Evolutionary conservation across 2,329 filamentous ascomycete species (phyloP).

Genomic region (Aspergillus jensenii): DNA sequence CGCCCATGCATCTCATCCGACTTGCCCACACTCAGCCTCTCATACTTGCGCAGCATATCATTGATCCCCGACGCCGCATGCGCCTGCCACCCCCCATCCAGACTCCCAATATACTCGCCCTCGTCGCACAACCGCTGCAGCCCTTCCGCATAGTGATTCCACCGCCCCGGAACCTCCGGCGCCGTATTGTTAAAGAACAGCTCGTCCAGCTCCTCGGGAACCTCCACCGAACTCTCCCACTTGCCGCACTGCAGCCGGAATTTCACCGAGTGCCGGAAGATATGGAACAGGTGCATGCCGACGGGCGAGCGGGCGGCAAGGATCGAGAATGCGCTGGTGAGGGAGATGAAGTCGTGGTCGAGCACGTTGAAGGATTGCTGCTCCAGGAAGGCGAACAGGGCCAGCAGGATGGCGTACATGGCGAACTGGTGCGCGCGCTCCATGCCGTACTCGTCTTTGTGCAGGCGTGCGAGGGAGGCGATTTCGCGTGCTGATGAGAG

Average conservation of each 20-base stretch:
- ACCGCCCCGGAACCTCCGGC: slow-evolving; percentile 1
- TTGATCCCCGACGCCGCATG: slow-evolving; percentile 12
- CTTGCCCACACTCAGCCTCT: slow-evolving; percentile 23
- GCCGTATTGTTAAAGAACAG: slow-evolving; percentile 13
- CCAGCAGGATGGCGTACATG: slow-evolving; percentile 27
- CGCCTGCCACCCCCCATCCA: neutral
- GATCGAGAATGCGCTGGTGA: slow-evolving; percentile 26
- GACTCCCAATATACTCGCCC: neutral
- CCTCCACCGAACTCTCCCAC: slow-evolving; percentile 3
- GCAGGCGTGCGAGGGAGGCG: slow-evolving; percentile 19
- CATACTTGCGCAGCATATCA: slow-evolving; percentile 26
- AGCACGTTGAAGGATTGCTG: slow-evolving; percentile 21
- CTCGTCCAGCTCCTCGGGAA: slow-evolving; percentile 19
- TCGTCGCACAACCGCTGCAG: slow-evolving; percentile 14
- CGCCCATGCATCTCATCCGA: slow-evolving; percentile 2
- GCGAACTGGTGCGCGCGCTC: slow-evolving; percentile 27
- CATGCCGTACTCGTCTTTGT: slow-evolving; percentile 26
- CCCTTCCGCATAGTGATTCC: slow-evolving; percentile 15
- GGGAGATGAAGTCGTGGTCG: slow-evolving; percentile 25
- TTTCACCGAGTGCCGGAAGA: slow-evolving; percentile 26
- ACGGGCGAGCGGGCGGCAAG: slow-evolving; percentile 25
- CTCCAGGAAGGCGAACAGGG: slow-evolving; percentile 25
- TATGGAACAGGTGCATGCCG: slow-evolving; percentile 24
- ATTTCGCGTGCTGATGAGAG: slow-evolving; percentile 24
- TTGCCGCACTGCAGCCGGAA: slow-evolving; percentile 17